Base-by-base conservation (phyloP, 2,329 filamentous ascomycete genomes). In the Sarocladium kiliense region DNA sequence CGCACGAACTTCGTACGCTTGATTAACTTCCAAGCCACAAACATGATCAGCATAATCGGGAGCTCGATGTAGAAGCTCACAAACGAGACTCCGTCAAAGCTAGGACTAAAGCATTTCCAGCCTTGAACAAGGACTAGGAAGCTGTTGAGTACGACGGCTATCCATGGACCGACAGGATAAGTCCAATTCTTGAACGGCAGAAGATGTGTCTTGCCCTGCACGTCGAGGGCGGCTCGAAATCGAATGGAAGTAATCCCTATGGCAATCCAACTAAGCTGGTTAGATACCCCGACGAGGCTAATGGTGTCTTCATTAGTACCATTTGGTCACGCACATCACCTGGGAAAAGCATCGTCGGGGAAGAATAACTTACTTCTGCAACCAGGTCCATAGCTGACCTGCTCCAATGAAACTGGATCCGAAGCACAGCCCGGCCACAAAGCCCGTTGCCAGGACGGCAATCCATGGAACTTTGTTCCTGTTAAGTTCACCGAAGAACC, bases 11-110 rank as follows among this genome's bases (percentile, higher is more conserved):
- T 83, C 0, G 87, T 89, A 64, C 75, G 78, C 68, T 89, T 86
- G 58, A 84, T 56, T 1, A 89, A 25, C 68, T 93, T 94, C 86
- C 88, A 93, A 5, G 76, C 82, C 1, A 86, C 44, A 63, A 81
- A 92, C 32, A 93, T 74, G 9, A 85, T 61, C 16, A 80, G 59
- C 76, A 87, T 83, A 56, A 87, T 61, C 0, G 82, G 80, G 23
- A 87, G 66, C 66, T 86, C 81, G 36, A 87, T 75, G 61, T 87
- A 86, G 59, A 75, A 82, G 57, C 80, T 84, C 47, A 87, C 80
- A 61, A 87, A 87, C 62, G 79, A 75, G 12, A 86, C 80, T 2
- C 69, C 72, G 49, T 75, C 73, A 62, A 87, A 87, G 2, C 58
- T 66, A 2, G 81, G 82, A 41, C 77, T 83, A 68, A 87, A 87